Evolutionary conservation across 805 yeast species (phyloP), one percentile per base, ranked within the genome.

Genomic region (Pichia heedii): DNA sequence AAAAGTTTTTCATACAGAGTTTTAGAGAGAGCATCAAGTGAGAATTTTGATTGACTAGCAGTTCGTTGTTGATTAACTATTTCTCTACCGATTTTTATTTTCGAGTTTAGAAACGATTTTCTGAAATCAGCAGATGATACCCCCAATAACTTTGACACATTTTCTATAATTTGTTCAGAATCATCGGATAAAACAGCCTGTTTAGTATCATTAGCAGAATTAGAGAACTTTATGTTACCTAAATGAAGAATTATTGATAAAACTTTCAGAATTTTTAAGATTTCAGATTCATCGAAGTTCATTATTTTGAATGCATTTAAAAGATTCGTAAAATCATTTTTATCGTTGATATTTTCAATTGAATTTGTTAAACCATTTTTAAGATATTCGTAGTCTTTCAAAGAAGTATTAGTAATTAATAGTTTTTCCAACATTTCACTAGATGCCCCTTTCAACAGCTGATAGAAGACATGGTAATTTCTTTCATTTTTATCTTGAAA

Each of bases 391-490:
- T 79, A 84, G 30, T 70, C 63, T 18, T 65, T 60, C 19, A 60
- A 54, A 1, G 65, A 58, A 34, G 58, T 50, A 9, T 60, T 57
- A 13, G 29, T n/a, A 19, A 84, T 64, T 1, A 71, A 69, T 22
- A 77, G 65, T 21, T 66, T 61, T 5, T 67, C 54, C 6, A 85
- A 62, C n/a, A 70, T 72, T 2, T 61, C 58, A 2, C 72, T 63
- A 1, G 81, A 56, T 33, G 76, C 73, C 19, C 96, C 96, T 37
- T 73, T 69, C 32, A 93, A 63, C 34, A 93, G 63, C 57, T 93
- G 97, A 62, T 93, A 93, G 58, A 93, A 93, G 5, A 89, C 76
- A 60, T 93, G 99, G 58, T 90, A 93, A 58, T 89, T 93, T 61
- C 98, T 74, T 64, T 93, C 99, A 19, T 73, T 66, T 7, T 66